A percentile compares a stretch with the other conserved stretches of the same genome.
phyloP scores from a whole-genome alignment of 495 filamentous ascomycete genomes.

The Clohesyomyces aquaticus region DNA sequence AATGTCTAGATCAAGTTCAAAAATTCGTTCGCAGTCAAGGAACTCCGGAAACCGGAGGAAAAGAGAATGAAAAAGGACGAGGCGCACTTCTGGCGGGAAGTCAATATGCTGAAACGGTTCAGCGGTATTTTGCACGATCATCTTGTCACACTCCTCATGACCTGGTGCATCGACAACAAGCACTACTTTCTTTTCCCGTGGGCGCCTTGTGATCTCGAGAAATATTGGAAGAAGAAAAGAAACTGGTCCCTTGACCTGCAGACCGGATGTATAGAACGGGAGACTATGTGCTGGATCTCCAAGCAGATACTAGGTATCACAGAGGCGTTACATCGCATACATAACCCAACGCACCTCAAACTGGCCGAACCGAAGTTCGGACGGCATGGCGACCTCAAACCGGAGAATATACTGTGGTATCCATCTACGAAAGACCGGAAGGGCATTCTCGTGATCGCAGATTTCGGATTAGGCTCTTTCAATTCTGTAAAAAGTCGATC shows the following conservation, averaged over 20 bases:
- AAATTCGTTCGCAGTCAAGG: too few relatives aligned
- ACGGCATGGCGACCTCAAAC: neutral
- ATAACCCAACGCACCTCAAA: neutral
- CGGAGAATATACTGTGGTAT: neutral
- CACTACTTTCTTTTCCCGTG: slow-evolving; percentile 18
- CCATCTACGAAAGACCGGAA: neutral
- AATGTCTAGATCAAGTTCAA: too few relatives aligned
- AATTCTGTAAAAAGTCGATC: neutral
- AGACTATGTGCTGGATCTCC: neutral
- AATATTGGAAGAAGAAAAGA: slow-evolving; percentile 6
- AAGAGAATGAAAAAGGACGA: too few relatives aligned
- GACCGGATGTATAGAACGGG: neutral
- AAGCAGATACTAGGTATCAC: neutral
- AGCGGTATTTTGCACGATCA: slow-evolving; percentile 17
- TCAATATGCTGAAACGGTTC: slow-evolving; percentile 13
- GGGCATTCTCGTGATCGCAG: neutral
- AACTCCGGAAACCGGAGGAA: too few relatives aligned
- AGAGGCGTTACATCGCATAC: neutral
- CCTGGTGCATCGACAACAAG: neutral
- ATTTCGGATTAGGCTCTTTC: neutral
- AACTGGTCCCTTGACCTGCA: neutral
- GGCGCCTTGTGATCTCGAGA: slow-evolving; percentile 11
- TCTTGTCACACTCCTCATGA: slow-evolving; percentile 17
- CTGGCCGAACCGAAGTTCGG: neutral
- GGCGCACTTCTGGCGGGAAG: too few relatives aligned